phyloP scores from a whole-genome alignment of 2,329 filamentous ascomycete genomes.

The Cadophora malorum region DNA sequence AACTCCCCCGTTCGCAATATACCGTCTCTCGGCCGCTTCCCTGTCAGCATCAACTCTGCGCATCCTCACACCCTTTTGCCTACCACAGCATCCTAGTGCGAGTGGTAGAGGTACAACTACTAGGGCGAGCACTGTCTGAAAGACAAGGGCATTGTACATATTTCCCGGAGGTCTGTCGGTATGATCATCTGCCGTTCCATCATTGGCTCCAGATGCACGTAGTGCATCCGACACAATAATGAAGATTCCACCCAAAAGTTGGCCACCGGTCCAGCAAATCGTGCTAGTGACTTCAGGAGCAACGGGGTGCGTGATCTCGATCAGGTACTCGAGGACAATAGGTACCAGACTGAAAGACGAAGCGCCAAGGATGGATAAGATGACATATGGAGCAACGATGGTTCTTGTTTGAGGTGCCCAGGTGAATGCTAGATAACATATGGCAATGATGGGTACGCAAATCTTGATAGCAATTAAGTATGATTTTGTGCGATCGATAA shows the following conservation, averaged over 20 bases:
- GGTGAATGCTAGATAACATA: slow-evolving; percentile 78
- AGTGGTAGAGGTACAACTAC: slow-evolving; percentile 71
- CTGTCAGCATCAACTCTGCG: slow-evolving; percentile 53
- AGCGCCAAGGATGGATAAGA: slow-evolving; percentile 80
- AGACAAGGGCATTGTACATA: slow-evolving; percentile 78
- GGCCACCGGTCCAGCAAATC: slow-evolving; percentile 84
- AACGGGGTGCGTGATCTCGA: slow-evolving; percentile 86
- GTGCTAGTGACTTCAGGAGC: slow-evolving; percentile 85
- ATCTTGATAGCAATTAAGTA: slow-evolving; percentile 77
- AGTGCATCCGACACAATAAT: slow-evolving; percentile 83
- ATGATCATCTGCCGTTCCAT: slow-evolving; percentile 51
- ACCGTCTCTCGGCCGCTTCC: slow-evolving; percentile 28
- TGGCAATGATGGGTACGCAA: slow-evolving; percentile 74
- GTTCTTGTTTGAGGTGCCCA: slow-evolving; percentile 71
- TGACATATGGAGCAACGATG: slow-evolving; percentile 73
- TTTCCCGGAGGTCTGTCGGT: slow-evolving; percentile 63
- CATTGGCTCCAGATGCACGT: slow-evolving; percentile 50
- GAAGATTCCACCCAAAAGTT: slow-evolving; percentile 84
- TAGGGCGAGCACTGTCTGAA: slow-evolving; percentile 75
- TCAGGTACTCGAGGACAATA: slow-evolving; percentile 83
- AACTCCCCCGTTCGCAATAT: slow-evolving; percentile 22
- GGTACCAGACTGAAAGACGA: slow-evolving; percentile 82
- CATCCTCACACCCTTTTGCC: slow-evolving; percentile 56
- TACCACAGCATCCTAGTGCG: slow-evolving; percentile 73
- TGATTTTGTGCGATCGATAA: slow-evolving; percentile 84